Percentiles rank a stretch among this genome's conserved stretches.
phyloP scores from a whole-genome alignment of 2,329 filamentous ascomycete genomes.

The Monilinia aucupariae region DNA sequence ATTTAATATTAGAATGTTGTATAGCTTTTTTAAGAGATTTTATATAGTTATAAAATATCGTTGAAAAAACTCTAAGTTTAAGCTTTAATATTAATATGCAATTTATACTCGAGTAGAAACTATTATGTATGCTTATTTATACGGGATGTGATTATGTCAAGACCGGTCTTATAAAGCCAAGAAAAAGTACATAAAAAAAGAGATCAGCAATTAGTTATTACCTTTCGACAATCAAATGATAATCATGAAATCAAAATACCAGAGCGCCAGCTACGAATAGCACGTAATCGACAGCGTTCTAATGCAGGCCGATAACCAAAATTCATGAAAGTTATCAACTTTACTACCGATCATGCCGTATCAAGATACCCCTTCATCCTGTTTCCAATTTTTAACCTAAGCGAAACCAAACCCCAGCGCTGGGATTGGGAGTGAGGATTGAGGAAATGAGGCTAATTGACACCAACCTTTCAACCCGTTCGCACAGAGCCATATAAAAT shows the following conservation, averaged over 20 bases:
- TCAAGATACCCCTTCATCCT: conserved; percentile 3
- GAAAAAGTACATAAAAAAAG: no score
- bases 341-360: neutral
- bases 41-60: neutral
- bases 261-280: neutral
- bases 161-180: no score
- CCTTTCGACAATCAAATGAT: neutral
- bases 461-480: neutral
- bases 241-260: neutral
- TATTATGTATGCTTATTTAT: no score
- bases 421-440: no score
- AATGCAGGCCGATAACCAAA: neutral
- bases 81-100: no score
- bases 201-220: neutral
- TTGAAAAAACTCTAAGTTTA: no score
- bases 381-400: neutral
- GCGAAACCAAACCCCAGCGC: neutral
- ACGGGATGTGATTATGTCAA: no score
- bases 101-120: no score
- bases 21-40: no score
- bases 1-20: neutral
- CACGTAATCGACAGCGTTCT: neutral
- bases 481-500: neutral
- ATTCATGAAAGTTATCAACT: neutral
- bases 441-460: neutral